Evolutionary conservation across 1,284 basidiomycete genomes (phyloP).

Genomic region (Tranzscheliella williamsii): DNA sequence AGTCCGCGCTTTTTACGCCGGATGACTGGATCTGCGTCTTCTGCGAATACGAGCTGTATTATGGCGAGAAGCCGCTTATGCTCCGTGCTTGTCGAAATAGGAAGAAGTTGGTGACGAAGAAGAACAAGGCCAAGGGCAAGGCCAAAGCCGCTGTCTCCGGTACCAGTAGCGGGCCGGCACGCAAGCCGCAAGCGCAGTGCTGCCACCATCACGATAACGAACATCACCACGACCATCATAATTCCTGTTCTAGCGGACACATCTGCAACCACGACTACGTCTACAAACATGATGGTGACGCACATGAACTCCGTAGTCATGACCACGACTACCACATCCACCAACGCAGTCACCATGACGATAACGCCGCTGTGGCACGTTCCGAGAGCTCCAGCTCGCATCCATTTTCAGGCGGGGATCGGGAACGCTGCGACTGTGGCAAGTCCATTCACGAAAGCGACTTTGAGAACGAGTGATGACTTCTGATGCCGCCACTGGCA

Average conservation of each 20-base stretch:
- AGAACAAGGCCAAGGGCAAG: constrained; percentile 52
- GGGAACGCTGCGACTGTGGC: constrained; percentile 34
- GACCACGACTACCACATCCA: constrained; percentile 1
- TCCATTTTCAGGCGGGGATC: no score
- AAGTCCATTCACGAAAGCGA: constrained; percentile 41
- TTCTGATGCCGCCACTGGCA: no score
- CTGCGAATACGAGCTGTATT: constrained; percentile 62
- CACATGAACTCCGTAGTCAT: constrained; percentile 7
- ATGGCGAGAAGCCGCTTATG: constrained; percentile 56
- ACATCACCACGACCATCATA: constrained; percentile 3
- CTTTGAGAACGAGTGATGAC: no score
- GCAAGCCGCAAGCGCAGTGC: background rate
- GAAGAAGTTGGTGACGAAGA: constrained; percentile 54
- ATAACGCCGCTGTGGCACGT: no score
- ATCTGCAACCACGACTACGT: background rate
- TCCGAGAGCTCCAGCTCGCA: no score
- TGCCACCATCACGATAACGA: constrained; percentile 1
- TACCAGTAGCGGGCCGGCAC: constrained; percentile 1
- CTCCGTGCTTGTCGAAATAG: constrained; percentile 50
- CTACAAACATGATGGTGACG: background rate
- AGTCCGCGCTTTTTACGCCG: constrained; percentile 29
- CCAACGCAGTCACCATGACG: constrained; percentile 1
- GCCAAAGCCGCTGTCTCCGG: constrained; percentile 26
- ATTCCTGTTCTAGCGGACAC: no score
- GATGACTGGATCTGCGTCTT: constrained; percentile 60